Evolutionary conservation across 208 protist species (phyloP), one percentile per base, ranked within the genome.

Genomic region (Leishmania gerbilli): DNA sequence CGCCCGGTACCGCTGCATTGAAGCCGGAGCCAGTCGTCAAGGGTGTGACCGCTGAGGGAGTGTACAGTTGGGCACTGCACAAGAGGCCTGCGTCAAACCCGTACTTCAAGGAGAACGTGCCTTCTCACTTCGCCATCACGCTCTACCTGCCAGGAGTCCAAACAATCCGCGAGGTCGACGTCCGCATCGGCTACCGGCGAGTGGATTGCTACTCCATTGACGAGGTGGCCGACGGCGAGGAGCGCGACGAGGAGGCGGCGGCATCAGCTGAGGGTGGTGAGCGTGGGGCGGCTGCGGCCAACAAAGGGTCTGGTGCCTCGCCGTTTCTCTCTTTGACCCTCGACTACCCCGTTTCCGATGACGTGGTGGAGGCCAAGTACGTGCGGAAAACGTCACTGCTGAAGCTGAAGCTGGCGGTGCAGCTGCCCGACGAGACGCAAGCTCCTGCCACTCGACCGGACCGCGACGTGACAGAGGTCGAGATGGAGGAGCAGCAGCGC

Each of bases 31-130:
- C 81, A 3, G 79, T 81, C 9, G 83, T 97, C 27, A 53, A 88
- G 40, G 60, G 74, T 34, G 77, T 95, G 47, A 58, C 77, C 62
- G 71, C 78, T 71, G 87, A 92, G 17, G 95, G 95, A 11, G 19
- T 27, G 13, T 98, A 97, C 76, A 87, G 97, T 81, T 98, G 95
- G 95, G 82, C 85, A n/a, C 80, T 71, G 49, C 93, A 98, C 83
- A 53, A n/a, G 17, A 89, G 91, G 60, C 92, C 93, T 21, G 82
- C 86, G 60, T 47, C 86, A 56, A 96, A 96, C 84, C 77, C 87
- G 34, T 95, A 93, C 77, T 93, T 95, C 62, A 89, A 92, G 27
- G 92, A 96, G 49, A 85, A n/a, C 55, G 92, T 98, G n/a, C 95
- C 95, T 7, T 87, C 89, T 9, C 15, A 34, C 42, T 95, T 95